A percentile compares a stretch with the other conserved stretches of the same genome.
phyloP scores from a whole-genome alignment of 2,329 filamentous ascomycete species.

The Hypoxylon sp. region DNA sequence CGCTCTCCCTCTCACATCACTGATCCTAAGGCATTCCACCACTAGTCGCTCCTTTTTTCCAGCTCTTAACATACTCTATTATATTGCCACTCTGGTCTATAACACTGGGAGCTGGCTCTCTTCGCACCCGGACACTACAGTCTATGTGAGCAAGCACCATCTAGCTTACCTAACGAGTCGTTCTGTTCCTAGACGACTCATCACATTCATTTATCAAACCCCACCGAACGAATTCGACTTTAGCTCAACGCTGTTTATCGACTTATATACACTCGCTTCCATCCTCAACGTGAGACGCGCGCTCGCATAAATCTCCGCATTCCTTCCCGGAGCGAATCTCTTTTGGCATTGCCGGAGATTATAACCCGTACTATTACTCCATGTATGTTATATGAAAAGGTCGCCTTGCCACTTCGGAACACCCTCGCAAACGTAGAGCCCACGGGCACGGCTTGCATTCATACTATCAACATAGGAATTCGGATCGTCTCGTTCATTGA shows the following conservation, averaged over 20 bases:
- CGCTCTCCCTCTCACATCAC: constrained; percentile 57
- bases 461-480: constrained; percentile 44
- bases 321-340: constrained; percentile 52
- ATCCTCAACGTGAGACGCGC: constrained; percentile 55
- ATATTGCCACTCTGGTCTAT: constrained; percentile 60
- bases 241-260: constrained; percentile 34
- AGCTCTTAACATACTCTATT: constrained; percentile 52
- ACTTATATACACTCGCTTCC: constrained; percentile 53
- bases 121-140: constrained; percentile 58
- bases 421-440: constrained; percentile 51
- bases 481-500: constrained; percentile 53
- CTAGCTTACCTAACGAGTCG: constrained; percentile 57
- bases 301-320: constrained; percentile 53
- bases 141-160: constrained; percentile 52
- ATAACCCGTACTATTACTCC: constrained; percentile 54
- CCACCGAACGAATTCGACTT: constrained; percentile 29
- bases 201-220: constrained; percentile 57
- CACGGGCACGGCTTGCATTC: constrained; percentile 49
- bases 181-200: constrained; percentile 58
- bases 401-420: constrained; percentile 53
- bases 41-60: constrained; percentile 65
- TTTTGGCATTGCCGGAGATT: constrained; percentile 50
- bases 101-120: constrained; percentile 69
- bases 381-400: constrained; percentile 56
- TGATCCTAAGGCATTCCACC: constrained; percentile 52